A percentile compares a stretch with the other conserved stretches of the same genome.
Evolutionary conservation across 306 rosid genomes (phyloP).

Genomic region (Vigna reflexopilosa): DNA sequence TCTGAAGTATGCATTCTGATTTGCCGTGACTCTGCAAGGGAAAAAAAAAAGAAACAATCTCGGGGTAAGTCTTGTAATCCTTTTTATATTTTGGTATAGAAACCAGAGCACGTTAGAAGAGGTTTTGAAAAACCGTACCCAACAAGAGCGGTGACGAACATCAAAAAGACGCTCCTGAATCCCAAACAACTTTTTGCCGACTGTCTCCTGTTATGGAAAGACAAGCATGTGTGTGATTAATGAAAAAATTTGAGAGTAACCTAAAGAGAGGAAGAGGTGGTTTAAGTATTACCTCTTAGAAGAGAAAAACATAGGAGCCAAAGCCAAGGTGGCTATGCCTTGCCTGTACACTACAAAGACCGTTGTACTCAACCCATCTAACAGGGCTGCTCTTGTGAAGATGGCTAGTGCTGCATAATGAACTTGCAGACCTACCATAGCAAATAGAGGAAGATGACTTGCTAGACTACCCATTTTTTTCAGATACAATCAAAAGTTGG

Average conservation of each 20-base stretch:
- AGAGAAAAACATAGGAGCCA: slow-evolving; percentile 58
- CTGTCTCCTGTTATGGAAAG: slow-evolving; percentile 48
- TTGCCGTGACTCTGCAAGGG: slow-evolving; percentile 61
- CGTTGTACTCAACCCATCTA: slow-evolving; percentile 72
- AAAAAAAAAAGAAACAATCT: background rate
- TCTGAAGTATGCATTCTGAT: slow-evolving; percentile 71
- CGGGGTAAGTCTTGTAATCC: background rate
- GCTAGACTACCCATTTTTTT: slow-evolving; percentile 53
- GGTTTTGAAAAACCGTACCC: slow-evolving; percentile 52
- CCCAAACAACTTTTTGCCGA: slow-evolving; percentile 50
- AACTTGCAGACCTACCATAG: slow-evolving; percentile 62
- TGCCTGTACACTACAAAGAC: slow-evolving; percentile 72
- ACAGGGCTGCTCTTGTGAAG: slow-evolving; percentile 66
- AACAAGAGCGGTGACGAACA: slow-evolving; percentile 62
- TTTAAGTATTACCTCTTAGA: slow-evolving; percentile 43
- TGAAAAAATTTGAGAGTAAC: background rate
- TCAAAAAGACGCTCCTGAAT: slow-evolving; percentile 58
- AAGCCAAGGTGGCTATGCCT: slow-evolving; percentile 65
- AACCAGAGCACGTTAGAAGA: background rate
- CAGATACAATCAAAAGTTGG: background rate
- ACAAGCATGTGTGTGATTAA: background rate
- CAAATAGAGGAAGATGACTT: slow-evolving; percentile 53
- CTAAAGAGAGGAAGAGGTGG: background rate
- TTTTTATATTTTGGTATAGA: background rate
- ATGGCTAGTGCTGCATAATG: slow-evolving; percentile 67